These are phyloP conservation scores for Gaeumannomyces tritici DNA, from an alignment of 2,329 filamentous ascomycete genomes.

Conservation along the genomic window DNA sequence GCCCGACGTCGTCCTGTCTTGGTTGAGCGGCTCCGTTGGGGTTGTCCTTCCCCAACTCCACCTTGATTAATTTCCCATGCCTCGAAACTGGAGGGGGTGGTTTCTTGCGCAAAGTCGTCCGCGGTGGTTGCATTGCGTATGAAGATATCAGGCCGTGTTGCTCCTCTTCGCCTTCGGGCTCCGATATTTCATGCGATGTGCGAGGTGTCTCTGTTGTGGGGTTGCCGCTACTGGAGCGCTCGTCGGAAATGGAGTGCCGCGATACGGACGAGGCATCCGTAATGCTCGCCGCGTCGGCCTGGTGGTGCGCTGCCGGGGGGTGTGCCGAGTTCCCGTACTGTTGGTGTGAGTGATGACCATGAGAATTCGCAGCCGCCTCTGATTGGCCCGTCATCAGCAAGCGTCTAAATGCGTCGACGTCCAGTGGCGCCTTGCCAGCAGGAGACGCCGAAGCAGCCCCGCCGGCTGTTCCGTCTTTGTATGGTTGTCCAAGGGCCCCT, in stretches of 20 bases:
- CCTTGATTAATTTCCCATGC: slow-evolving; percentile 65
- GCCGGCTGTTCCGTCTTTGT: slow-evolving; percentile 14
- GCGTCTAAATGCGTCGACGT: slow-evolving; percentile 70
- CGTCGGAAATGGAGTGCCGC: slow-evolving; percentile 48
- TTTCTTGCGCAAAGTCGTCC: slow-evolving; percentile 38
- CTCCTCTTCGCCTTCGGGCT: slow-evolving; percentile 38
- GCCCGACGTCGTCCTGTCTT: not conserved
- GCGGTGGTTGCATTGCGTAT: slow-evolving; percentile 6
- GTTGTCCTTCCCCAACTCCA: slow-evolving; percentile 22
- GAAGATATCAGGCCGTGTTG: slow-evolving; percentile 21
- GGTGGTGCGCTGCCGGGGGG: slow-evolving; percentile 5
- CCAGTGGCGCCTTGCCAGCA: slow-evolving; percentile 42
- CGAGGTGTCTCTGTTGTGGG: slow-evolving; percentile 37
- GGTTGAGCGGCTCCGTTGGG: slow-evolving; percentile 12
- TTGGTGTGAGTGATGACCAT: slow-evolving; percentile 13
- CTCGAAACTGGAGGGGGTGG: slow-evolving; percentile 66
- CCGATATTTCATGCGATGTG: slow-evolving; percentile 48
- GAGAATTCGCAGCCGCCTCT: slow-evolving; percentile 18
- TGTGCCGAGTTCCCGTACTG: slow-evolving; percentile 8
- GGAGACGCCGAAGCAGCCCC: slow-evolving; percentile 19
- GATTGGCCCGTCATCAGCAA: slow-evolving; percentile 65
- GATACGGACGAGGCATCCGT: slow-evolving; percentile 51
- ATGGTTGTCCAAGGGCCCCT: slow-evolving; percentile 35
- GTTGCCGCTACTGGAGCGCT: slow-evolving; percentile 4
- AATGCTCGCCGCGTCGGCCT: slow-evolving; percentile 35